These are phyloP conservation scores for Trichoderma afroharzianum DNA, from an alignment of 2,329 filamentous ascomycete species.

Conservation along the genomic window DNA sequence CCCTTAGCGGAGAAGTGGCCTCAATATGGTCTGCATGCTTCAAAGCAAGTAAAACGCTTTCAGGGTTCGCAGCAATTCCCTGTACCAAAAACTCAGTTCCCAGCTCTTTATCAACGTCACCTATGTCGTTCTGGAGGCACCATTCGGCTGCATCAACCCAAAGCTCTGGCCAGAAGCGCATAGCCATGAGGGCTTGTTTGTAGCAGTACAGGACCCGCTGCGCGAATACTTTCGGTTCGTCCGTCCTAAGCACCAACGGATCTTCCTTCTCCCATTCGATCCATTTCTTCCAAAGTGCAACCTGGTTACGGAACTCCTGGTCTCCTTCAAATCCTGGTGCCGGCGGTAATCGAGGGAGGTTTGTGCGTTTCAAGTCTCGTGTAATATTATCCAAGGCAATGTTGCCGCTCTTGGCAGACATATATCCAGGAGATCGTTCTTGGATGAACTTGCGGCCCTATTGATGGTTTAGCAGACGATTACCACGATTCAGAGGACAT, in stretches of 20 bases:
- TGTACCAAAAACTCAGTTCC: conserved; percentile 77
- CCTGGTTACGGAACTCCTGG: conserved; percentile 76
- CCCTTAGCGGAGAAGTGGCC: conserved; percentile 69
- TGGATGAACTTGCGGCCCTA: conserved; percentile 92
- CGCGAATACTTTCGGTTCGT: conserved; percentile 72
- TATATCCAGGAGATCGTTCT: conserved; percentile 87
- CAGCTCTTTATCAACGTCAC: conserved; percentile 54
- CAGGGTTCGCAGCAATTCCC: conserved; percentile 85
- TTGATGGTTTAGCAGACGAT: conserved; percentile 20
- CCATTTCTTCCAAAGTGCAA: conserved; percentile 90
- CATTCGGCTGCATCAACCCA: conserved; percentile 96
- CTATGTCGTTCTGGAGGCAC: conserved; percentile 74
- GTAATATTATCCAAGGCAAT: conserved; percentile 89
- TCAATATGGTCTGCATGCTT: conserved; percentile 88
- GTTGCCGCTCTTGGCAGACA: conserved; percentile 90
- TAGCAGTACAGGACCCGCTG: conserved; percentile 84
- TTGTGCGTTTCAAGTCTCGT: conserved; percentile 69
- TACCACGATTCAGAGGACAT: not conserved
- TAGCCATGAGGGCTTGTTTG: conserved; percentile 87
- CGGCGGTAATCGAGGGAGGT: conserved; percentile 77
- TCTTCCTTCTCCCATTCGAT: conserved; percentile 94
- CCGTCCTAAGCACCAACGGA: conserved; percentile 77
- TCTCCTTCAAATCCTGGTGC: conserved; percentile 83
- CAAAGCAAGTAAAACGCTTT: conserved; percentile 86
- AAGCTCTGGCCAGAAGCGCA: conserved; percentile 92